A percentile compares a stretch with the other conserved stretches of the same genome.
phyloP scores from a whole-genome alignment of 768 basidiomycete genomes.

The Tricholoma furcatifolium region DNA sequence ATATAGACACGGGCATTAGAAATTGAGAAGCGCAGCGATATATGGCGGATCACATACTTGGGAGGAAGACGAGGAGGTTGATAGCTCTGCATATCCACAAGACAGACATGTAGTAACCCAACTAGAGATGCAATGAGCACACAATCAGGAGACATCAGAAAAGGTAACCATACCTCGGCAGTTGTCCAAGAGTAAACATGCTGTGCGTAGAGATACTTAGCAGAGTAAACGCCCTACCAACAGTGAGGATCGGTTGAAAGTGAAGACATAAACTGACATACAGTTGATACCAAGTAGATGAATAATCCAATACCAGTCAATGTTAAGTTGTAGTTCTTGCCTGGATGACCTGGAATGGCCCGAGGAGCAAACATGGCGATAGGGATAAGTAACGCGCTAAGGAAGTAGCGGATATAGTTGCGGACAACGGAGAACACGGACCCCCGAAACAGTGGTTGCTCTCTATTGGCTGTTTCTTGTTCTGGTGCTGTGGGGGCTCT shows the following conservation, averaged over 20 bases:
- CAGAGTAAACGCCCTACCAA: slow-evolving; percentile 61
- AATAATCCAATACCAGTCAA: slow-evolving; percentile 65
- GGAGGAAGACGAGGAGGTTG: slow-evolving; percentile 65
- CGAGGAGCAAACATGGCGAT: slow-evolving; percentile 70
- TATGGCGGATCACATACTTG: slow-evolving; percentile 43
- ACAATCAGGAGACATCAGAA: not conserved
- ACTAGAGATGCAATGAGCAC: slow-evolving; percentile 25
- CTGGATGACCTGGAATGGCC: slow-evolving; percentile 35
- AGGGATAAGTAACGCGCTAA: slow-evolving; percentile 55
- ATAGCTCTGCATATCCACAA: slow-evolving; percentile 64
- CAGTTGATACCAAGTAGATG: slow-evolving; percentile 60
- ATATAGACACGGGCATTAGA: not conserved
- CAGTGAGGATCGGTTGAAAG: not conserved
- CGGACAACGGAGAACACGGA: slow-evolving; percentile 28
- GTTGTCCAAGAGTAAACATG: slow-evolving; percentile 71
- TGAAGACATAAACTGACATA: slow-evolving; percentile 31
- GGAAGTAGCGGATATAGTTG: slow-evolving; percentile 25
- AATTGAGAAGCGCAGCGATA: not conserved
- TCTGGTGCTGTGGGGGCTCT: slow-evolving; percentile 27
- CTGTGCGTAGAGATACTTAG: slow-evolving; percentile 78
- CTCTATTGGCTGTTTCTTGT: slow-evolving; percentile 17
- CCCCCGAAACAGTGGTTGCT: slow-evolving; percentile 26
- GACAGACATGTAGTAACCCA: slow-evolving; percentile 76
- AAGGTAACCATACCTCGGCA: slow-evolving; percentile 38
- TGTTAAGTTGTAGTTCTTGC: slow-evolving; percentile 74